These are phyloP conservation scores for Alternaria panax DNA, from an alignment of 2,329 filamentous ascomycete species.

Conservation along the genomic window DNA sequence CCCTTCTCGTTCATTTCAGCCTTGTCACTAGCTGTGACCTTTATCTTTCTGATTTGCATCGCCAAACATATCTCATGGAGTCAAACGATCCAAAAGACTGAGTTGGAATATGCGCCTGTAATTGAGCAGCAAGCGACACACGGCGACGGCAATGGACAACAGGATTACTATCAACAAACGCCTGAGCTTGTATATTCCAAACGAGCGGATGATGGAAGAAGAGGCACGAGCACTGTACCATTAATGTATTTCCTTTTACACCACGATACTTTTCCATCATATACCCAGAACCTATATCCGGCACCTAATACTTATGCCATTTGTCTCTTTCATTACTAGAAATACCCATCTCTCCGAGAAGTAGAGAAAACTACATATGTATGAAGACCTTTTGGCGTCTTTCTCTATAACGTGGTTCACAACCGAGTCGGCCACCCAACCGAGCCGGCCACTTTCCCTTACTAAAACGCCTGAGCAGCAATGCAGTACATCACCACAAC, in stretches of 20 bases:
- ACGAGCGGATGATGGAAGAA: neutral
- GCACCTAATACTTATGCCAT: neutral
- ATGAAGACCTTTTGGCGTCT: too few relatives aligned
- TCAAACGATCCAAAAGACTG: neutral
- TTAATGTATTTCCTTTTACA: neutral
- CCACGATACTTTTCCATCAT: neutral
- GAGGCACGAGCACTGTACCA: neutral
- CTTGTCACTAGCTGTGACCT: slow-evolving; percentile 29
- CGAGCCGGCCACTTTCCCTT: too few relatives aligned
- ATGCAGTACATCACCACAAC: too few relatives aligned
- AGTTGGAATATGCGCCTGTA: slow-evolving; percentile 5
- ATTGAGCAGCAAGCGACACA: slow-evolving; percentile 16
- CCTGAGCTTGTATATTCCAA: slow-evolving; percentile 9
- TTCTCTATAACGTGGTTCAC: too few relatives aligned
- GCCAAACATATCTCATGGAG: slow-evolving; percentile 28
- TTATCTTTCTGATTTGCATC: slow-evolving; percentile 29
- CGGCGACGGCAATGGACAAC: slow-evolving; percentile 15
- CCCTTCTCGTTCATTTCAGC: slow-evolving; percentile 23
- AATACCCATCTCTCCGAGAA: too few relatives aligned
- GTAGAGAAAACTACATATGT: too few relatives aligned
- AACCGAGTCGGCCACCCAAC: too few relatives aligned
- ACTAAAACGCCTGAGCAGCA: too few relatives aligned
- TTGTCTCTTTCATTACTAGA: neutral
- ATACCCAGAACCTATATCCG: neutral
- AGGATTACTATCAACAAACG: slow-evolving; percentile 27